Evolutionary conservation across 139 green algal species (phyloP).

Genomic region (Edaphochlamys debaryana): DNA sequence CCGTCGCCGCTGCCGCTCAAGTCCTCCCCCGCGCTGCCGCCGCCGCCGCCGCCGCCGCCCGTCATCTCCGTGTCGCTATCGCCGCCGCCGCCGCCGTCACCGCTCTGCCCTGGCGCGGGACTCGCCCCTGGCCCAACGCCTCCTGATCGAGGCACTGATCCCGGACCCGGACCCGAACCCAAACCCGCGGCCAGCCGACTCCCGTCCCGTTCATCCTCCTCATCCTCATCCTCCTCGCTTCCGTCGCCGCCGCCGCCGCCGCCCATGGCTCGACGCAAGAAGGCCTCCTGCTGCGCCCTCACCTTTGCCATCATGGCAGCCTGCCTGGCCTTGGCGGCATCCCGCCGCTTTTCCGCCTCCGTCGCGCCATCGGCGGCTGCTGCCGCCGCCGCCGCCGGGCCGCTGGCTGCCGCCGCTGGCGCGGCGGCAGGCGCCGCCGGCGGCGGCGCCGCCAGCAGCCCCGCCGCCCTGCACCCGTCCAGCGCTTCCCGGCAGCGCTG

Average conservation of each 20-base stretch:
- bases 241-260: neutral
- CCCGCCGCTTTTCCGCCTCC: conserved; percentile 9
- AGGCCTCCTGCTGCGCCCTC: conserved; percentile 35
- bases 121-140: no score
- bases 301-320: conserved; percentile 19
- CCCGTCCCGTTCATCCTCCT: neutral
- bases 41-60: no score
- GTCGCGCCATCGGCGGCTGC: neutral
- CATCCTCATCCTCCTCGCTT: neutral
- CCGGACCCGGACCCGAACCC: no score
- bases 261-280: neutral
- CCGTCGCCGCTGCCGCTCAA: neutral
- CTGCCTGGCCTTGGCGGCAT: conserved; percentile 7
- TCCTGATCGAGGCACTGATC: no score
- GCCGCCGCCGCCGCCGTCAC: no score
- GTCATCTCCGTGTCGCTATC: neutral
- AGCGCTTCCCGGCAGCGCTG: neutral
- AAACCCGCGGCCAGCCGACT: no score
- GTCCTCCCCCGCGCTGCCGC: no score
- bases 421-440: neutral
- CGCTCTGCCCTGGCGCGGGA: no score
- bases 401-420: neutral
- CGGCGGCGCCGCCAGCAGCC: neutral
- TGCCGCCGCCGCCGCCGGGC: neutral
- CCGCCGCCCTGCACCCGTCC: neutral